Evolutionary conservation across 352 stramenopile species (phyloP), one percentile per base, ranked within the genome.

Genomic region (Globisporangium nodosum): DNA sequence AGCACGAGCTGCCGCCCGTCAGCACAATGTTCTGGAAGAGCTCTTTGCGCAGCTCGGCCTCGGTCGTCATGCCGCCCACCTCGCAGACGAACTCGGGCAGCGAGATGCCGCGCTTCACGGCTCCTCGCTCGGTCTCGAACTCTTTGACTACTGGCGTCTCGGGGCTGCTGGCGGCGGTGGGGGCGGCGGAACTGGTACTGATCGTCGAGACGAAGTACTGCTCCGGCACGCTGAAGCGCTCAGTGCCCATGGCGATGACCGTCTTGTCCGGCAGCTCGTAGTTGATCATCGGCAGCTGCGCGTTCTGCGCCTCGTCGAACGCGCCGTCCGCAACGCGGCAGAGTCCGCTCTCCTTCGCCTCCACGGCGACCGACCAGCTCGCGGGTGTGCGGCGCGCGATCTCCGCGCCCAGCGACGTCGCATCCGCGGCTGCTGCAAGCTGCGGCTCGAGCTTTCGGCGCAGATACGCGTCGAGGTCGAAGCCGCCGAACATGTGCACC

Each of bases 201-300:
- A 59, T 33, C 16, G 49, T 40, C 20, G 61, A 49, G 43, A 69
- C 51, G 40, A 98, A 98, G 61, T 96, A 90, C 58, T 96, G 81
- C 61, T 97, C 91, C 0, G 88, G 81, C 5, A 92, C 85, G 52
- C 86, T 90, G 64, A 97, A 97, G 20, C 85, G 70, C 68, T 97
- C 90, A 0, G 85, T 83, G 24, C 88, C 87, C 46, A 98, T 56
- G 16, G 86, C 64, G 18, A 97, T 62, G n/a, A 90, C 58, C 1
- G 79, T 93, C 60, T 90, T 90, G 61, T 93, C 84, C 1, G 84
- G 83, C 49, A 93, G 63, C 54, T 93, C 84, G 63, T 90, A 93
- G 48, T 76, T 79, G 51, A 93, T 92, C 43, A 85, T 70, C 42
- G 82, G 82, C 43, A 92, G 63, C 56, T 89, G 77, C 3, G 76